Conservation (phyloP, 2,329 filamentous ascomycete species). For the Aspergillus bombycis region DNA sequence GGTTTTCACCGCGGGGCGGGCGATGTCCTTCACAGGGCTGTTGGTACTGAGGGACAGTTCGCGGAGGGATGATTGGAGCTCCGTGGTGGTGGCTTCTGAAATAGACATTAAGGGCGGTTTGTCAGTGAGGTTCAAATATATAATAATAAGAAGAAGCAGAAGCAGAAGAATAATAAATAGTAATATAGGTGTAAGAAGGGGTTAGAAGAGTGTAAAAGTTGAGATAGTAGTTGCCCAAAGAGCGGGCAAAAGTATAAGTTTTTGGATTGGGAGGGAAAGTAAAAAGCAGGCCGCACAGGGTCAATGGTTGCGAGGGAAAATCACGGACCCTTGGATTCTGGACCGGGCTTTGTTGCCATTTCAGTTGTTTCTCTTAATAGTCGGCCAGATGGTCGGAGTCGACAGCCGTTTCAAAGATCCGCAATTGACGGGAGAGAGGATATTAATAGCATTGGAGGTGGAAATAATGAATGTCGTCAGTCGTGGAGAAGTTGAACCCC, state of each 20-base stretch:
- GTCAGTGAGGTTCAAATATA: constrained; percentile 13
- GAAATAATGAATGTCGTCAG: constrained; percentile 27
- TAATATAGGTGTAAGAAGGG: not conserved
- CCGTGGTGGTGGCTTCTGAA: constrained; percentile 23
- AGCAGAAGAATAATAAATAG: not conserved
- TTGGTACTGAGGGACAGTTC: constrained; percentile 35
- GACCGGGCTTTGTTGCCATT: constrained; percentile 17
- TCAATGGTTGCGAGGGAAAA: not conserved
- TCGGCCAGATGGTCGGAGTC: not conserved
- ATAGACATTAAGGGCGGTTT: constrained; percentile 21
- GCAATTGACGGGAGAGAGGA: constrained; percentile 14
- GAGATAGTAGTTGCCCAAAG: not conserved
- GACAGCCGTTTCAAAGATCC: constrained; percentile 8
- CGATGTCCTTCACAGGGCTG: constrained; percentile 31
- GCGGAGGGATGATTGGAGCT: constrained; percentile 37
- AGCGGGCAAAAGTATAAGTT: not conserved
- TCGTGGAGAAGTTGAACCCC: constrained; percentile 21
- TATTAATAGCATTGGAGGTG: constrained; percentile 22
- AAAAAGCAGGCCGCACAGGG: not conserved
- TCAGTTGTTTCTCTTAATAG: constrained; percentile 1
- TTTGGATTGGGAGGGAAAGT: not conserved
- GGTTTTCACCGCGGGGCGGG: constrained; percentile 23
- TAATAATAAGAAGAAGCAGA: too few species aligned
- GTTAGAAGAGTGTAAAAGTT: not conserved
- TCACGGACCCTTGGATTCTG: constrained; percentile 24